These are phyloP conservation scores for Trametes sp. DNA, from an alignment of 1,284 basidiomycete species.

Conservation along the genomic window DNA sequence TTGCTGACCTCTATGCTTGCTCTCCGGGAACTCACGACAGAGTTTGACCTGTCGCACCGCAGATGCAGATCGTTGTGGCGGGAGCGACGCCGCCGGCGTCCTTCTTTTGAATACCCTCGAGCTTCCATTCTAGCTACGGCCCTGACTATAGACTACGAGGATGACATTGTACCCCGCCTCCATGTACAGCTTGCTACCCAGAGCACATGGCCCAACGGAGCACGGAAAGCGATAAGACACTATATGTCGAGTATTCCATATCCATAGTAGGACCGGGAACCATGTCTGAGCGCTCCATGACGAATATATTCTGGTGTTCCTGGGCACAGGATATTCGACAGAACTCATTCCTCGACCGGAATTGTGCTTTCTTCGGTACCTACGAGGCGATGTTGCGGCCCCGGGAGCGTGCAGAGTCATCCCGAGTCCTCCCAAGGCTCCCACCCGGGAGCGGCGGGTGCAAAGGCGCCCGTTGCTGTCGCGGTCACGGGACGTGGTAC, in stretches of 20 bases:
- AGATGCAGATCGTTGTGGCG: background rate
- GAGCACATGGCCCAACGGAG: background rate
- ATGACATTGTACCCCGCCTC: background rate
- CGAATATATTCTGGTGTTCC: background rate
- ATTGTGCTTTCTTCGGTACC: background rate
- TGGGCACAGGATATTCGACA: background rate
- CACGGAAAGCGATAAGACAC: background rate
- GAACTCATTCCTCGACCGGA: background rate
- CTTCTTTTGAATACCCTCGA: background rate
- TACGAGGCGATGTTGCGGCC: background rate
- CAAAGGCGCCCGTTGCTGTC: background rate
- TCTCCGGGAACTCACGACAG: background rate
- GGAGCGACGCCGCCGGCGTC: background rate
- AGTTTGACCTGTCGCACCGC: background rate
- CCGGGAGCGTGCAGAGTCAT: background rate
- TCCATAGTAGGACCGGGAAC: too few species aligned
- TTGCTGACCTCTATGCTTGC: background rate
- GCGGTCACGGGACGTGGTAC: conserved; percentile 12
- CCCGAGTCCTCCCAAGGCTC: background rate
- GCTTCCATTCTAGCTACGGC: background rate
- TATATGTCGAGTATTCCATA: background rate
- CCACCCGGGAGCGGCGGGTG: background rate
- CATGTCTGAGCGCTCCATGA: background rate
- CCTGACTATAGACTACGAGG: background rate
- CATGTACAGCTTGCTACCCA: background rate